Conservation (phyloP, 257 asterid species). For the Ehretia macrophylla region DNA sequence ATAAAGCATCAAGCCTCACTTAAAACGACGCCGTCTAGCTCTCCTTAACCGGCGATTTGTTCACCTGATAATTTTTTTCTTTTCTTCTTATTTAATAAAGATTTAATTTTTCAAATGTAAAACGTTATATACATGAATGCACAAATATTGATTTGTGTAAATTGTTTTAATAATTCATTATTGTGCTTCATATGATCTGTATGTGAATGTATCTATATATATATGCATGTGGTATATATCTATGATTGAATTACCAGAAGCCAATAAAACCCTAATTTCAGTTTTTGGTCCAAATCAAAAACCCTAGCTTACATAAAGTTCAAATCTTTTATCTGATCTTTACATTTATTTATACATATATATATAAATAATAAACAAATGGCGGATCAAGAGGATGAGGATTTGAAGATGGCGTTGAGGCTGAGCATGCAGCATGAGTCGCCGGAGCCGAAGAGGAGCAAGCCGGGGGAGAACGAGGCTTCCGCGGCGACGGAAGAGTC, state of each 20-base stretch:
- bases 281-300: background rate
- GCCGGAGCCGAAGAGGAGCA: conserved; percentile 95
- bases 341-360: background rate
- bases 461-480: conserved; percentile 45
- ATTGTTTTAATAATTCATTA: too few species aligned
- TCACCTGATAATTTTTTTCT: too few species aligned
- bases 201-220: background rate
- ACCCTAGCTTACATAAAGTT: conserved; percentile 6
- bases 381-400: conserved; percentile 83
- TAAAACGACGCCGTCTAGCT: too few species aligned
- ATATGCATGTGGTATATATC: too few species aligned
- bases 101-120: too few species aligned
- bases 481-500: conserved; percentile 47
- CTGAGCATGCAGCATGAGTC: conserved; percentile 74
- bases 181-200: background rate
- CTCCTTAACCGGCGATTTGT: too few species aligned
- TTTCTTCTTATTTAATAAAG: too few species aligned
- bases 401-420: conserved; percentile 59
- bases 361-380: conserved; percentile 9
- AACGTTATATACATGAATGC: background rate
- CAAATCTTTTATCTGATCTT: background rate
- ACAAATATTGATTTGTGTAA: too few species aligned
- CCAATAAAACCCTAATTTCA: background rate
- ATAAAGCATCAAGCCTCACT: too few species aligned
- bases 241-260: background rate